phyloP scores from a whole-genome alignment of 148 eudicot genomes.

The Diospyros lotus region DNA sequence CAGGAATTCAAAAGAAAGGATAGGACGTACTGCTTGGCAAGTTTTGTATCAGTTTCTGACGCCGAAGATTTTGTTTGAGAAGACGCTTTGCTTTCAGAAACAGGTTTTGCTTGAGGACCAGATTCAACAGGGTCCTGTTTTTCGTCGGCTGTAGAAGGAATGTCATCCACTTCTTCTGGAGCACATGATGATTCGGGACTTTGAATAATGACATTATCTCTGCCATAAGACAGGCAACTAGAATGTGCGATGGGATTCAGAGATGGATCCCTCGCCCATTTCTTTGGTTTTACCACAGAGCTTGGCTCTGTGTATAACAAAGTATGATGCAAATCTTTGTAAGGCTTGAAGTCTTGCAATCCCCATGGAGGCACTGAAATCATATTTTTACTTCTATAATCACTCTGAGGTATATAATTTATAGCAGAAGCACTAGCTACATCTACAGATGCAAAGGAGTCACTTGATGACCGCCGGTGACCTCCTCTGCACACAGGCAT shows the following conservation, averaged over 20 bases:
- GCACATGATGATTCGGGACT: constrained; percentile 29
- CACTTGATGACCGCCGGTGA: constrained; percentile 94
- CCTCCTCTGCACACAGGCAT: constrained; percentile 72
- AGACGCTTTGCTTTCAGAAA: constrained; percentile 57
- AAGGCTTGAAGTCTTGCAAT: constrained; percentile 44
- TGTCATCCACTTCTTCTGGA: constrained; percentile 36
- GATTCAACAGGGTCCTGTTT: constrained; percentile 47
- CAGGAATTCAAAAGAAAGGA: background rate
- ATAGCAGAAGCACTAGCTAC: constrained; percentile 39
- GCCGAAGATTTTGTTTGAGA: constrained; percentile 39
- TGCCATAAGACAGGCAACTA: constrained; percentile 33
- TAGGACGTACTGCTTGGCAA: constrained; percentile 79
- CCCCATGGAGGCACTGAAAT: constrained; percentile 59
- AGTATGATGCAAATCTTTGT: constrained; percentile 39
- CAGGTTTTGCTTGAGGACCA: constrained; percentile 46
- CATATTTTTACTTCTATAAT: constrained; percentile 36
- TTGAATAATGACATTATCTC: constrained; percentile 37
- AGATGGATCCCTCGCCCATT: constrained; percentile 46
- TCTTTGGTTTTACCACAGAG: constrained; percentile 40
- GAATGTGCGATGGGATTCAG: constrained; percentile 29
- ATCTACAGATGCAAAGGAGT: constrained; percentile 81
- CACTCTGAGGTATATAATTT: constrained; percentile 48
- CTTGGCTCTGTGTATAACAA: constrained; percentile 38
- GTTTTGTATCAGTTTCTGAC: constrained; percentile 73
- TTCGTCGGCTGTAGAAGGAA: constrained; percentile 33